A percentile compares a stretch with the other conserved stretches of the same genome.
These are phyloP conservation scores for Poterioochromonas sp. DNA, from an alignment of 352 stramenopile species.

Conservation along the genomic window DNA sequence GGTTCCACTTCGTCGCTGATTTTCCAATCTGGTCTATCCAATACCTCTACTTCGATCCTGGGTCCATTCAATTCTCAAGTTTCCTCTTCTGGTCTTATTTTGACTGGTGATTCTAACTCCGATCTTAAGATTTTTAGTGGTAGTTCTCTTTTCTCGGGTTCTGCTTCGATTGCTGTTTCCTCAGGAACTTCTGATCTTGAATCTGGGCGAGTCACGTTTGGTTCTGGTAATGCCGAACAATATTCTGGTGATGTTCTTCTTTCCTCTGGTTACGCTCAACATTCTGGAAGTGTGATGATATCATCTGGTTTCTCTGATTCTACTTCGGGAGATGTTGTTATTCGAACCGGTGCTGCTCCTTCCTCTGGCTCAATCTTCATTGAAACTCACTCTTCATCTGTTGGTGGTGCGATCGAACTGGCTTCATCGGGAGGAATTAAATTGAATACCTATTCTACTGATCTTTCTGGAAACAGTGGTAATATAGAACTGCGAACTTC, in stretches of 20 bases:
- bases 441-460: constrained; percentile 15
- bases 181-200: no score
- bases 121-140: no score
- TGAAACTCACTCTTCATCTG: not conserved
- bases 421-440: constrained; percentile 11
- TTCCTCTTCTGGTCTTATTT: not conserved
- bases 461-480: constrained; percentile 23
- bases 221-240: no score
- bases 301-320: not conserved
- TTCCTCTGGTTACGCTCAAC: no score
- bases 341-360: not conserved
- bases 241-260: no score
- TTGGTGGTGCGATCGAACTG: not conserved
- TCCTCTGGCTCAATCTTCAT: not conserved
- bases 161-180: no score
- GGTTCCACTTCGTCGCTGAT: no score
- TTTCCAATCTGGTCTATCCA: no score
- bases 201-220: no score
- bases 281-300: not conserved
- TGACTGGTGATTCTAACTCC: not conserved
- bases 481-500: constrained; percentile 1
- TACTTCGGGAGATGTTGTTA: not conserved
- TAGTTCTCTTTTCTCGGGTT: no score
- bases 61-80: not conserved
- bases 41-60: not conserved